These are phyloP conservation scores for Teratosphaeria viscida DNA, from an alignment of 2,329 filamentous ascomycete species.

Conservation along the genomic window DNA sequence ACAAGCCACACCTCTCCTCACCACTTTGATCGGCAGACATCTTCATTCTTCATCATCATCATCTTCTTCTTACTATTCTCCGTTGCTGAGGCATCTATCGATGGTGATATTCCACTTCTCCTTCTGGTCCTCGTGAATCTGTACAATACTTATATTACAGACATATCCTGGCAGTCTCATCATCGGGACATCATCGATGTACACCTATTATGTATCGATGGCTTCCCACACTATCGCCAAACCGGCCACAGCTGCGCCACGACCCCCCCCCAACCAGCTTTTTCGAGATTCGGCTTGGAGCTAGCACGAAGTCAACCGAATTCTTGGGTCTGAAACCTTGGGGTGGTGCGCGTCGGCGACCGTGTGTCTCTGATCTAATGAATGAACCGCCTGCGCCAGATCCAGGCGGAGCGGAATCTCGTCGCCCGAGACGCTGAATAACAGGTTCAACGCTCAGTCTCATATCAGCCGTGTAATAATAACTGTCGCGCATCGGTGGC, in stretches of 20 bases:
- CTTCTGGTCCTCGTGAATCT: not conserved
- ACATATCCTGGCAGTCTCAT: not conserved
- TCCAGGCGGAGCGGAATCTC: not conserved
- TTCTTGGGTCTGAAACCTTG: not conserved
- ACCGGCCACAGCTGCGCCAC: not conserved
- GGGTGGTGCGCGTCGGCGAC: no score
- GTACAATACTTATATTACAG: not conserved
- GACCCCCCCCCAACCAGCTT: not conserved
- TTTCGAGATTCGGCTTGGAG: not conserved
- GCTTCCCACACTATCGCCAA: not conserved
- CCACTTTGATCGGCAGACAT: not conserved
- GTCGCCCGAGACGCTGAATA: not conserved
- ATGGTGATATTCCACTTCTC: not conserved
- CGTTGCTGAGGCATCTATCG: no score
- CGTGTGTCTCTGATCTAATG: not conserved
- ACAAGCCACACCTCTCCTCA: constrained; percentile 1
- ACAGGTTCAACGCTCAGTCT: not conserved
- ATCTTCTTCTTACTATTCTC: no score
- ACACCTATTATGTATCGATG: no score
- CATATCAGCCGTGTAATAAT: not conserved
- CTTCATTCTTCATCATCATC: no score
- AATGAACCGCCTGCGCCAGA: not conserved
- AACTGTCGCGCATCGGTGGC: not conserved
- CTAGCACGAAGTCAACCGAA: not conserved
- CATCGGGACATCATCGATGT: constrained; percentile 1